phyloP scores from a whole-genome alignment of 148 eudicot species.

The Rheum nobile region DNA sequence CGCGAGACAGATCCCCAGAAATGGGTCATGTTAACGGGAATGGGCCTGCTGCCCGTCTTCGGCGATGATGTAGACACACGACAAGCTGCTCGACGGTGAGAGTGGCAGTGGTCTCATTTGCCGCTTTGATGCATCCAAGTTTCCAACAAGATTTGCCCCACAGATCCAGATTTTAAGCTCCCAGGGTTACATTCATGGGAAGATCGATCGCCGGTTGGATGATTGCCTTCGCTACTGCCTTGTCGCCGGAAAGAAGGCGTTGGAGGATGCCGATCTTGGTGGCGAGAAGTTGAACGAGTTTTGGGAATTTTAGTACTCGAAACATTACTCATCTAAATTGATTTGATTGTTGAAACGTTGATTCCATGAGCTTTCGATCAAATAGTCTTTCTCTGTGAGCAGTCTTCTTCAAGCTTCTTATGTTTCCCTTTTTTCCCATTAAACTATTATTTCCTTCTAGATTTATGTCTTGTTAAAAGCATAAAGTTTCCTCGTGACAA shows the following conservation, averaged over 20 bases:
- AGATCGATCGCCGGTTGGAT: constrained; percentile 53
- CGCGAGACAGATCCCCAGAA: constrained; percentile 85
- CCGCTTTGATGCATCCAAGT: constrained; percentile 77
- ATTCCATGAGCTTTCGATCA: too few relatives aligned
- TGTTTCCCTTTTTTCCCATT: too few relatives aligned
- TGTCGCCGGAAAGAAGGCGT: too few relatives aligned
- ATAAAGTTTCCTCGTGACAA: too few relatives aligned
- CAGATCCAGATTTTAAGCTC: constrained; percentile 48
- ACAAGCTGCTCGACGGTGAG: constrained; percentile 69
- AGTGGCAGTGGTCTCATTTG: constrained; percentile 60
- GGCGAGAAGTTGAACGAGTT: constrained; percentile 44
- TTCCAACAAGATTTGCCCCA: constrained; percentile 54
- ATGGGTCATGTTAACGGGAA: constrained; percentile 75
- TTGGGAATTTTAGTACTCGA: not conserved
- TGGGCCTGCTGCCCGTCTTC: constrained; percentile 84
- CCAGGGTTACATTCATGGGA: constrained; percentile 56
- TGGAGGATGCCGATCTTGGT: constrained; percentile 42
- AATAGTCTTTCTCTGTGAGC: too few relatives aligned
- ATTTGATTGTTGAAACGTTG: too few relatives aligned
- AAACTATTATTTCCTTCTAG: too few relatives aligned
- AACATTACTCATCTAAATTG: not conserved
- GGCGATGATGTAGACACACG: constrained; percentile 67
- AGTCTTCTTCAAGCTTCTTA: too few relatives aligned
- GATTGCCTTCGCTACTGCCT: constrained; percentile 47
- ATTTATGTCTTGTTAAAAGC: too few relatives aligned